Percentiles rank a stretch among this genome's conserved stretches.
phyloP scores from a whole-genome alignment of 352 stramenopile species.

The Saprolegnia parasitica region DNA sequence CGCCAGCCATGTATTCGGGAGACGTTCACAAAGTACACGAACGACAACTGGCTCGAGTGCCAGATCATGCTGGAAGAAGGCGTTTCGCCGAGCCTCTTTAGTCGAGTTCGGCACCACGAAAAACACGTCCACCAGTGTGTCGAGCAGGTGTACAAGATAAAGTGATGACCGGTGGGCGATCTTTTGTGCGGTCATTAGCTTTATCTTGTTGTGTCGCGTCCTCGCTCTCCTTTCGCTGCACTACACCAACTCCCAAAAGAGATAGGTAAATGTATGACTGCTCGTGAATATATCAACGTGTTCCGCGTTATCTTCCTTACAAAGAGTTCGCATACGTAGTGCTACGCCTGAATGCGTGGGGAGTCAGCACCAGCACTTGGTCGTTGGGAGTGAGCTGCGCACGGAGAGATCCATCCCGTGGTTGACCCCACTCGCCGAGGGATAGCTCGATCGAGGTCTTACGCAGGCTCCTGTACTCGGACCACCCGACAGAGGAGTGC shows the following conservation, averaged over 20 bases:
- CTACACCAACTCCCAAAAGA: slow-evolving; percentile 48
- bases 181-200: slow-evolving; percentile 44
- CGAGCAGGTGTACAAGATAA: slow-evolving; percentile 49
- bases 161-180: slow-evolving; percentile 42
- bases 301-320: too few species aligned
- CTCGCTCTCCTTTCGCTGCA: slow-evolving; percentile 49
- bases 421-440: too few species aligned
- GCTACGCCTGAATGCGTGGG: too few species aligned
- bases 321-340: too few species aligned
- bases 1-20: slow-evolving; percentile 25
- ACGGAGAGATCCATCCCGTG: too few species aligned
- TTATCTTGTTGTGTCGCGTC: slow-evolving; percentile 47
- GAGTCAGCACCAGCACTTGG: too few species aligned
- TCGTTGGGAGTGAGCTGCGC: too few species aligned
- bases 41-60: slow-evolving; percentile 40
- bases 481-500: too few species aligned
- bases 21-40: slow-evolving; percentile 19
- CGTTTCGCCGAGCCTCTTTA: slow-evolving; percentile 36
- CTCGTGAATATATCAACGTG: neutral
- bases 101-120: slow-evolving; percentile 21
- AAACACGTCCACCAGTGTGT: slow-evolving; percentile 49
- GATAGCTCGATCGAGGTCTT: too few species aligned
- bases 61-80: slow-evolving; percentile 38
- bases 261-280: slow-evolving; percentile 26
- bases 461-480: too few species aligned